Conservation (phyloP, 352 stramenopile species). For the Phytophthora ramorum region DNA sequence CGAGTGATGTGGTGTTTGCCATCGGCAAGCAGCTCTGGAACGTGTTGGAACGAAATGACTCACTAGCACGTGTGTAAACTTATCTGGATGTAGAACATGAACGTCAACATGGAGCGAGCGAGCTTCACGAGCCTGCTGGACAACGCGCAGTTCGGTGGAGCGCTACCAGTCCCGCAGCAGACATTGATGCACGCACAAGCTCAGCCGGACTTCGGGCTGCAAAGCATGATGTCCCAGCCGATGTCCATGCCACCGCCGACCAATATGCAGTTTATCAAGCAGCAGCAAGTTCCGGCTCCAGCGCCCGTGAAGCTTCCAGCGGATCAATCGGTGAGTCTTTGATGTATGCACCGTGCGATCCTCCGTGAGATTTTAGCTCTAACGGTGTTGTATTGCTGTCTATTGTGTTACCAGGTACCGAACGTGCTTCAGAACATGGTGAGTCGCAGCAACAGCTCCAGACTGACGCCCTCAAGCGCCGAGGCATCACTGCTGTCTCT, state of each 20-base stretch:
- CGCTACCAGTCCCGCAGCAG: slow-evolving; percentile 35
- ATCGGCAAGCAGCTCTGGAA: not conserved
- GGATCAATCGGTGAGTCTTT: slow-evolving; percentile 36
- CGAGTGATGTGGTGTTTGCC: slow-evolving; percentile 1
- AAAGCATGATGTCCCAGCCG: slow-evolving; percentile 33
- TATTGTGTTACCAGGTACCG: slow-evolving; percentile 27
- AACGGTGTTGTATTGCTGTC: slow-evolving; percentile 3
- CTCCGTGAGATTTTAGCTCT: slow-evolving; percentile 4
- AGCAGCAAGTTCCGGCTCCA: slow-evolving; percentile 20
- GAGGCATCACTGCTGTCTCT: slow-evolving; percentile 63
- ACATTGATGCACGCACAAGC: slow-evolving; percentile 31
- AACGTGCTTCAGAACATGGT: slow-evolving; percentile 49
- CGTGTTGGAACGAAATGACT: slow-evolving; percentile 24
- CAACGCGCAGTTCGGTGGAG: slow-evolving; percentile 34
- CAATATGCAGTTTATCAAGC: slow-evolving; percentile 32
- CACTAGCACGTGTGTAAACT: slow-evolving; percentile 36
- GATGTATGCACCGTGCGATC: not conserved
- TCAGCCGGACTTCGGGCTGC: slow-evolving; percentile 24
- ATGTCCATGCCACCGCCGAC: slow-evolving; percentile 22
- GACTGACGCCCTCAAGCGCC: slow-evolving; percentile 35
- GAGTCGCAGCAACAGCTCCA: slow-evolving; percentile 32
- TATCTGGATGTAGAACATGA: slow-evolving; percentile 47
- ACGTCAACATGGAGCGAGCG: slow-evolving; percentile 47
- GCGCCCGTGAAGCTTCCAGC: slow-evolving; percentile 25
- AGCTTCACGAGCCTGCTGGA: slow-evolving; percentile 46